phyloP scores from a whole-genome alignment of 1,284 basidiomycete species.

The Moesziomyces antarcticus region DNA sequence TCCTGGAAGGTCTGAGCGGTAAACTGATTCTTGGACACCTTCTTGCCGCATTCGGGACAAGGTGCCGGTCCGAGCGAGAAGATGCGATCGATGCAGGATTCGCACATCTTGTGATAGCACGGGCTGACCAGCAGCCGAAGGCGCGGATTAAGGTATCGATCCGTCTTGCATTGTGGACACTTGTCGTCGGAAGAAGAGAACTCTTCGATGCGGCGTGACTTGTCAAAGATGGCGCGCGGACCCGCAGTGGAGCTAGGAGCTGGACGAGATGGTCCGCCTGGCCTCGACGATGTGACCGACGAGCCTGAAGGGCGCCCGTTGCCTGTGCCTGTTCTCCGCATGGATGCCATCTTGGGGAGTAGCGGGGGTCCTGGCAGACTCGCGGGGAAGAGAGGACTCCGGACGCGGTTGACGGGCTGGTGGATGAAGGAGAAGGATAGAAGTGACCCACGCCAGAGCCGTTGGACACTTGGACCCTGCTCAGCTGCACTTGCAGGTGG shows the following conservation, averaged over 20 bases:
- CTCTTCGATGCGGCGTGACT: slow-evolving; percentile 56
- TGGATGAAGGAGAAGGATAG: neutral
- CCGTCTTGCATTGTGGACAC: slow-evolving; percentile 97
- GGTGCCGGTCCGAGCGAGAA: slow-evolving; percentile 96
- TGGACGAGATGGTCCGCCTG: slow-evolving; percentile 38
- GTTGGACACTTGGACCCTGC: slow-evolving; percentile 4
- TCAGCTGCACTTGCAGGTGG: slow-evolving; percentile 10
- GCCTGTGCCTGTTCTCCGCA: slow-evolving; percentile 28
- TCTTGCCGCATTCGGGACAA: slow-evolving; percentile 90
- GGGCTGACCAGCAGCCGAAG: slow-evolving; percentile 88
- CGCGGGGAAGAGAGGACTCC: no score
- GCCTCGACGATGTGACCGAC: slow-evolving; percentile 12
- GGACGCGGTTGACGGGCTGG: neutral
- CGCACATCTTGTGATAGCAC: slow-evolving; percentile 97
- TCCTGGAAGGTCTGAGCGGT: slow-evolving; percentile 97
- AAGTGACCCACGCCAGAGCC: no score
- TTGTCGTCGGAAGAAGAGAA: slow-evolving; percentile 74
- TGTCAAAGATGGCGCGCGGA: slow-evolving; percentile 50
- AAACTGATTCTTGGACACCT: slow-evolving; percentile 92
- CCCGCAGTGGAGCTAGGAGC: slow-evolving; percentile 19
- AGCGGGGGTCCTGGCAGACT: neutral
- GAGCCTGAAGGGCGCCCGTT: slow-evolving; percentile 15
- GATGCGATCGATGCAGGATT: slow-evolving; percentile 87
- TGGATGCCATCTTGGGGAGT: slow-evolving; percentile 18
- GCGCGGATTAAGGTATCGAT: slow-evolving; percentile 93